phyloP scores from a whole-genome alignment of 148 eudicot genomes.

The Gaultheria prostrata region DNA sequence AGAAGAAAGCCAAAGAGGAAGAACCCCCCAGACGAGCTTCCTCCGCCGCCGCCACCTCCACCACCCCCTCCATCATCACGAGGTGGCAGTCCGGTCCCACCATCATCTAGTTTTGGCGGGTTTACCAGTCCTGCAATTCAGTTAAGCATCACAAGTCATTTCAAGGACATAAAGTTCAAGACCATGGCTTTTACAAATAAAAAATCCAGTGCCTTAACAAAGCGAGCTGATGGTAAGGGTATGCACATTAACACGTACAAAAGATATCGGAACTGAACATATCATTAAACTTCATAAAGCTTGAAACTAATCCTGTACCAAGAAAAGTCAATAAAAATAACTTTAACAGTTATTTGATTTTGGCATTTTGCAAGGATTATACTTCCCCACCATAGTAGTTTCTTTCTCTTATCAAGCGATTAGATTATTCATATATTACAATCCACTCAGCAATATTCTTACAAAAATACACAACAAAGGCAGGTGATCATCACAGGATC shows the following conservation, averaged over 20 bases:
- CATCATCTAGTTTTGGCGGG: not conserved
- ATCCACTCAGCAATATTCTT: not conserved
- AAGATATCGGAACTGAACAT: not conserved
- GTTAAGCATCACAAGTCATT: not conserved
- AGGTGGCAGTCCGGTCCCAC: slow-evolving; percentile 10
- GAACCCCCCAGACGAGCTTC: slow-evolving; percentile 2
- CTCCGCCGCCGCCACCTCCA: slow-evolving; percentile 3
- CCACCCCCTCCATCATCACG: slow-evolving; percentile 2
- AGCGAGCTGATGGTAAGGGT: not conserved
- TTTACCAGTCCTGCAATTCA: not conserved
- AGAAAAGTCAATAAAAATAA: not conserved
- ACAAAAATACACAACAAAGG: not conserved
- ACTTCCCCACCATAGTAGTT: not conserved
- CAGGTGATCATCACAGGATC: not conserved
- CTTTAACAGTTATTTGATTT: not conserved
- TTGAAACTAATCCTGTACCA: not conserved
- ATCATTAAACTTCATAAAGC: not conserved
- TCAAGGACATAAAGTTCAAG: not conserved
- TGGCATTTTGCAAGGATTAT: not conserved
- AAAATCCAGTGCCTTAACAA: not conserved
- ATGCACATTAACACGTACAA: not conserved
- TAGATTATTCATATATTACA: not conserved
- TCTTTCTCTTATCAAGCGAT: not conserved
- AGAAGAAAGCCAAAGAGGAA: not conserved
- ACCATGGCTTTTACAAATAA: not conserved